Percentiles rank a stretch among this genome's conserved stretches.
phyloP scores from a whole-genome alignment of 2,329 filamentous ascomycete species.

The Ophiostoma australiae region DNA sequence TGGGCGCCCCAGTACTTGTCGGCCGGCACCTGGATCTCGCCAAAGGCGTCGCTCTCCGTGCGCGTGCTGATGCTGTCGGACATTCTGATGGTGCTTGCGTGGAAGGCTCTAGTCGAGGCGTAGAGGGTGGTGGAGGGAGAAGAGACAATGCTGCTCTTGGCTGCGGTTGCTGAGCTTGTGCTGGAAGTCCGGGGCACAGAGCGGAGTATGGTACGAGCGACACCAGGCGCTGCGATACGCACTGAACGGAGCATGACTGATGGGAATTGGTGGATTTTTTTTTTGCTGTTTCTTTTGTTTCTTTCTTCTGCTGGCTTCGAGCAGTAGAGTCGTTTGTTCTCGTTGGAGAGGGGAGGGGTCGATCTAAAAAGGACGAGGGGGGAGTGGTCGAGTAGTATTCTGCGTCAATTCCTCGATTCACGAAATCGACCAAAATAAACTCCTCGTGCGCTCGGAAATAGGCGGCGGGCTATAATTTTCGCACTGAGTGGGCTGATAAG shows the following conservation, averaged over 20 bases:
- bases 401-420: constrained; percentile 10
- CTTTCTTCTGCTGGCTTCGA: background rate
- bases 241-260: constrained; percentile 26
- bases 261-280: background rate
- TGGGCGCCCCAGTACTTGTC: constrained; percentile 99
- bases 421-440: constrained; percentile 4
- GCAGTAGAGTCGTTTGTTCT: constrained; percentile 16
- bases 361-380: constrained; percentile 7
- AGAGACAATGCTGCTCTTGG: constrained; percentile 15
- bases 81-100: constrained; percentile 32
- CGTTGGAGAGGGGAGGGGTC: constrained; percentile 16
- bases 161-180: constrained; percentile 17
- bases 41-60: constrained; percentile 95
- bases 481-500: constrained; percentile 1
- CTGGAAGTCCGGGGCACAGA: constrained; percentile 21
- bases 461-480: constrained; percentile 2
- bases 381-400: background rate
- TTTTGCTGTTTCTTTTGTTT: constrained; percentile 9
- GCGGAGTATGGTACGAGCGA: constrained; percentile 18
- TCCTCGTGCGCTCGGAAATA: constrained; percentile 8
- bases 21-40: constrained; percentile 82
- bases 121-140: constrained; percentile 5
- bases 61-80: constrained; percentile 45
- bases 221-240: constrained; percentile 22
- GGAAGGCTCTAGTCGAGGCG: constrained; percentile 18